Evolutionary conservation across 2,329 filamentous ascomycete genomes (phyloP).

Genomic region (Penicillium palitans): DNA sequence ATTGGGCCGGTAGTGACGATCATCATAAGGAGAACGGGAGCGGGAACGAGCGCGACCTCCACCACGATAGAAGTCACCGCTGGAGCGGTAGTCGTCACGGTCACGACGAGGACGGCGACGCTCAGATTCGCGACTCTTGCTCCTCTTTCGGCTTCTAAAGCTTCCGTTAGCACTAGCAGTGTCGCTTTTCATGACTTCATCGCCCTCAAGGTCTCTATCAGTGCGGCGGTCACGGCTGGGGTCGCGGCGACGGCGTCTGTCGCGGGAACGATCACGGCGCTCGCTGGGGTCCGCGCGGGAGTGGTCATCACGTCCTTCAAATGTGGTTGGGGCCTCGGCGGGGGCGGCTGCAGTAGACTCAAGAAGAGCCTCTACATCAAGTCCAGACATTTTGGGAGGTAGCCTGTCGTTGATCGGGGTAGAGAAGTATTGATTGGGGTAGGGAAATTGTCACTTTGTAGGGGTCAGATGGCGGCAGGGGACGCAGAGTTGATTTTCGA

Average conservation of each 20-base stretch:
- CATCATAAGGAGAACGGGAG: conserved; percentile 68
- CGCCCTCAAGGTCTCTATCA: conserved; percentile 55
- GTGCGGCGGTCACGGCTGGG: conserved; percentile 56
- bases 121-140: conserved; percentile 74
- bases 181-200: conserved; percentile 67
- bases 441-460: conserved; percentile 41
- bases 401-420: conserved; percentile 17
- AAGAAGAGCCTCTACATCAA: conserved; percentile 87
- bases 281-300: conserved; percentile 56
- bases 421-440: conserved; percentile 14
- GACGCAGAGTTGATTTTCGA: conserved; percentile 31
- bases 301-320: conserved; percentile 59
- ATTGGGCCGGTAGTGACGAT: conserved; percentile 55
- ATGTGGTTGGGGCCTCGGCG: conserved; percentile 34
- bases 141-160: conserved; percentile 78
- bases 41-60: conserved; percentile 65
- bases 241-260: conserved; percentile 60
- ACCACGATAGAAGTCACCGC: conserved; percentile 72
- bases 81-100: conserved; percentile 55
- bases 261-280: conserved; percentile 58
- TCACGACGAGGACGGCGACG: conserved; percentile 70
- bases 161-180: conserved; percentile 67
- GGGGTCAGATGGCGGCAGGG: conserved; percentile 36
- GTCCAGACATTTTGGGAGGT: conserved; percentile 59
- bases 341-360: conserved; percentile 72